Evolutionary conservation across 2,329 filamentous ascomycete species (phyloP).

Genomic region (Microsporum canis): DNA sequence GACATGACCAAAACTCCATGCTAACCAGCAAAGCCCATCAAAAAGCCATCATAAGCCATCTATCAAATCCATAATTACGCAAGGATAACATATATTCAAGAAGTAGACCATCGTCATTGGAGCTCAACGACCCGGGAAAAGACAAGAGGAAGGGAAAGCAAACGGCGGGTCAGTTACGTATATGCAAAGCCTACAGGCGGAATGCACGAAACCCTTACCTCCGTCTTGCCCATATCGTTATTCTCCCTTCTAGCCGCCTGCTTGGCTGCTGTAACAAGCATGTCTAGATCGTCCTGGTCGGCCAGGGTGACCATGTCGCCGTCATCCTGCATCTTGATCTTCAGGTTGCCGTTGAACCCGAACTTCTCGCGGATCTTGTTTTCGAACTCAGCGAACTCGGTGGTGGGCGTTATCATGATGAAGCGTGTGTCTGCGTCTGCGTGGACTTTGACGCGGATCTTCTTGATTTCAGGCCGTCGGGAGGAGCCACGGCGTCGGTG

Average conservation of each 20-base stretch:
- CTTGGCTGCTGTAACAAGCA: constrained; percentile 63
- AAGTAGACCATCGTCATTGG: not conserved
- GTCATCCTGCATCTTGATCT: constrained; percentile 84
- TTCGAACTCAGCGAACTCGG: constrained; percentile 66
- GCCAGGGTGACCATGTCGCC: constrained; percentile 95
- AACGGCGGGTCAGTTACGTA: not conserved
- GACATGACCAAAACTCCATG: not conserved
- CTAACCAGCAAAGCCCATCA: not conserved
- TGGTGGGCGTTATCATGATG: constrained; percentile 65
- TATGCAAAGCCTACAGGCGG: not conserved
- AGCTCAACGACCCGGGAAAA: not conserved
- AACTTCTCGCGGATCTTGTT: constrained; percentile 81
- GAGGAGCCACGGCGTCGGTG: constrained; percentile 23
- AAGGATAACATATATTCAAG: not conserved
- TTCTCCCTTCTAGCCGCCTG: constrained; percentile 59
- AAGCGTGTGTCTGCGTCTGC: constrained; percentile 76
- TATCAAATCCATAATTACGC: not conserved
- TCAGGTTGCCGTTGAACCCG: constrained; percentile 48
- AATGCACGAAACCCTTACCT: constrained; percentile 51
- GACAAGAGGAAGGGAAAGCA: not conserved
- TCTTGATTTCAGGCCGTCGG: constrained; percentile 52
- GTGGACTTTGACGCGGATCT: constrained; percentile 87
- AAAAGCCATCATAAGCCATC: not conserved
- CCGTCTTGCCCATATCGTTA: constrained; percentile 81
- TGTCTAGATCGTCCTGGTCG: constrained; percentile 90